Percentiles rank a stretch among this genome's conserved stretches.
Evolutionary conservation across 2,329 filamentous ascomycete genomes (phyloP).

Genomic region (Acrodontium crateriforme): DNA sequence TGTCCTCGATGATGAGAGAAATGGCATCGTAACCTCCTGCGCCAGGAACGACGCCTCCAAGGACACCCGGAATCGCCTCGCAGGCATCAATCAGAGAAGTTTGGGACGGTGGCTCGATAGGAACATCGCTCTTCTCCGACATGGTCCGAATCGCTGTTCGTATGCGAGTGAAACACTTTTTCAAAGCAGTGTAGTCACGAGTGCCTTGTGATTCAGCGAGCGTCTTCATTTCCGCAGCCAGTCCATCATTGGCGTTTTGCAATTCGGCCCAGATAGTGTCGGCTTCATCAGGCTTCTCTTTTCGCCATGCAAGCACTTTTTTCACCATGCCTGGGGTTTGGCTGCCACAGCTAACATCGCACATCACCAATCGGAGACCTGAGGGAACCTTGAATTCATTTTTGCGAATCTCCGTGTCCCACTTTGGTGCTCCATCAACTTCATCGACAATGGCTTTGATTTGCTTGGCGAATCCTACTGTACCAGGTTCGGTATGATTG

Average conservation of each 20-base stretch:
- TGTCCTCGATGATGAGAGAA: slow-evolving; percentile 64
- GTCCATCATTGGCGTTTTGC: slow-evolving; percentile 57
- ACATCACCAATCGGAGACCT: slow-evolving; percentile 74
- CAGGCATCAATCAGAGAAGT: slow-evolving; percentile 71
- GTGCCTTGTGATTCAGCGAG: slow-evolving; percentile 34
- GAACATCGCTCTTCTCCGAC: slow-evolving; percentile 59
- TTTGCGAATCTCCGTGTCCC: slow-evolving; percentile 69
- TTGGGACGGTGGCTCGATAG: slow-evolving; percentile 80
- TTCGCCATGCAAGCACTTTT: slow-evolving; percentile 71
- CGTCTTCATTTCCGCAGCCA: slow-evolving; percentile 50
- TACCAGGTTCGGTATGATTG: slow-evolving; percentile 51
- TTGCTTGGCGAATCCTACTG: slow-evolving; percentile 50
- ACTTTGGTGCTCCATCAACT: slow-evolving; percentile 35
- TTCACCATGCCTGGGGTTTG: slow-evolving; percentile 95
- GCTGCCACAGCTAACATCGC: slow-evolving; percentile 87
- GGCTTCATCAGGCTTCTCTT: slow-evolving; percentile 48
- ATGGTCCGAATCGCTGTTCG: slow-evolving; percentile 57
- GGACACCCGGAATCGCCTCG: slow-evolving; percentile 57
- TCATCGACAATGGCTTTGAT: slow-evolving; percentile 56
- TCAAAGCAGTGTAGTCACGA: slow-evolving; percentile 37
- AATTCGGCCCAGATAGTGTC: slow-evolving; percentile 60
- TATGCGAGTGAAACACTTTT: slow-evolving; percentile 37
- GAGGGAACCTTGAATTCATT: slow-evolving; percentile 55
- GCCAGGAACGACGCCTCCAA: slow-evolving; percentile 84
- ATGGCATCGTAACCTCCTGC: slow-evolving; percentile 90